Evolutionary conservation across 768 basidiomycete genomes (phyloP), one percentile per base, ranked within the genome.

Genomic region (Tylopilus vinaceipallidus): DNA sequence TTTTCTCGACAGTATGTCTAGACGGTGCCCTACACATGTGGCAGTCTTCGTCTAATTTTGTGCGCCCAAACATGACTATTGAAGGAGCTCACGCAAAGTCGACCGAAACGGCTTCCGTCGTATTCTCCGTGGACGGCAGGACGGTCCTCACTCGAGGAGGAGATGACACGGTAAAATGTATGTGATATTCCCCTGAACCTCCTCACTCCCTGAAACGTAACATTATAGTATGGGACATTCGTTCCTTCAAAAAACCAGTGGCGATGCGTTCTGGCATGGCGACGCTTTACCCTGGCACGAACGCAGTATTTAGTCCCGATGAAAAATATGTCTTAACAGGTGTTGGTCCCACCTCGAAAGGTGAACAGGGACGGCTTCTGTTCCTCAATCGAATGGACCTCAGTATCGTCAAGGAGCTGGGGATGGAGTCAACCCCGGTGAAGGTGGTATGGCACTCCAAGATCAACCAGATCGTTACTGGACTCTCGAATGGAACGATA

Each of bases 1-100:
- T 50, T 45, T 57, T 46, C 41, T 26, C 32, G 49, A 46, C 54
- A 97, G 94, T 84, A 16, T 94, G 93, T 62, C 66, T 88, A 54
- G 97, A 99, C 67, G 97, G 97, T 4, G 86, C 93, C 10, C 61
- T 98, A 48, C 92, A 98, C 64, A 76, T 98, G 70, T 99, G 95
- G 95, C 83, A 90, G 58, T 80, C 92, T 17, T 87, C 75, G 37
- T 90, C 91, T 24, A 99, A 98, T 72, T 94, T 95, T 67, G 91
- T 94, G 30, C 75, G 97, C 56, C 95, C 97, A 14, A 91, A 86
- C 60, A 79, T 88, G 76, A 80, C 83, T 4, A 79, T 89, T 39
- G 94, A 98, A 64, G 84, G 80, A 32, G 95, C 95, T 5, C 97
- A 98, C 65, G 71, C 70, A 27, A 97, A 92, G 69, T 83, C 81